A percentile compares a stretch with the other conserved stretches of the same genome.
These are phyloP conservation scores for Leishmania amazonensis DNA, from an alignment of 208 protist genomes.

Conservation along the genomic window DNA sequence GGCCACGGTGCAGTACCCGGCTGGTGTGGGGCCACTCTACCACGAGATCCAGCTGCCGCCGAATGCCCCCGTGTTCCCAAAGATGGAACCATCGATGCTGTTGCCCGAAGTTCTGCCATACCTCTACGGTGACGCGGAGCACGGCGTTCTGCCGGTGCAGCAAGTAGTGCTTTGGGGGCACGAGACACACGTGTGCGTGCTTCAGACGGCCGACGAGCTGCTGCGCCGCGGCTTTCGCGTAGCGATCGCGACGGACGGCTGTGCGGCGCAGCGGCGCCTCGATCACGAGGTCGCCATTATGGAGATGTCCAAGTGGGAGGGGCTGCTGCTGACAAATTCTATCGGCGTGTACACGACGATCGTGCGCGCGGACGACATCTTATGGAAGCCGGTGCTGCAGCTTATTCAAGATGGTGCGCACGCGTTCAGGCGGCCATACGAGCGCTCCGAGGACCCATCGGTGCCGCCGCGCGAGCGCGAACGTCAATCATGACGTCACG, in stretches of 20 bases:
- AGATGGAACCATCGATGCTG: slow-evolving; percentile 71
- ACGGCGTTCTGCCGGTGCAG: slow-evolving; percentile 51
- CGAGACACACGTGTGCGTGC: slow-evolving; percentile 76
- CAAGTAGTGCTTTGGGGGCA: slow-evolving; percentile 77
- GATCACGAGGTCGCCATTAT: slow-evolving; percentile 49
- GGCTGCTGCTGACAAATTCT: slow-evolving; percentile 35
- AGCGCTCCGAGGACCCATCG: slow-evolving; percentile 15
- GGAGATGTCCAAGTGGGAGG: slow-evolving; percentile 48
- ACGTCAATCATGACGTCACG: neutral
- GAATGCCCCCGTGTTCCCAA: slow-evolving; percentile 46
- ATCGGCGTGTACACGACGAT: slow-evolving; percentile 32
- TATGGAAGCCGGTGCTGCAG: slow-evolving; percentile 24
- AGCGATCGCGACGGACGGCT: slow-evolving; percentile 50
- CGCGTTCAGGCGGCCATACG: slow-evolving; percentile 19
- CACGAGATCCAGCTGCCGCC: slow-evolving; percentile 54
- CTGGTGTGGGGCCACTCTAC: slow-evolving; percentile 45
- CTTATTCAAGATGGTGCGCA: slow-evolving; percentile 8
- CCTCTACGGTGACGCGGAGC: slow-evolving; percentile 36
- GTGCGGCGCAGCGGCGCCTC: slow-evolving; percentile 39
- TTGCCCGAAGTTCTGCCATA: slow-evolving; percentile 46
- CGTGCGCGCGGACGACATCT: slow-evolving; percentile 15
- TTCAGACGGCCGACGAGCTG: slow-evolving; percentile 70
- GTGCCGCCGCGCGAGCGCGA: slow-evolving; percentile 11
- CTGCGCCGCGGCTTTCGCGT: slow-evolving; percentile 56
- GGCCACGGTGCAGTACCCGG: slow-evolving; percentile 63